Evolutionary conservation across 495 filamentous ascomycete species (phyloP), one percentile per base, ranked within the genome.

Genomic region (Parachaetomium inaequale): DNA sequence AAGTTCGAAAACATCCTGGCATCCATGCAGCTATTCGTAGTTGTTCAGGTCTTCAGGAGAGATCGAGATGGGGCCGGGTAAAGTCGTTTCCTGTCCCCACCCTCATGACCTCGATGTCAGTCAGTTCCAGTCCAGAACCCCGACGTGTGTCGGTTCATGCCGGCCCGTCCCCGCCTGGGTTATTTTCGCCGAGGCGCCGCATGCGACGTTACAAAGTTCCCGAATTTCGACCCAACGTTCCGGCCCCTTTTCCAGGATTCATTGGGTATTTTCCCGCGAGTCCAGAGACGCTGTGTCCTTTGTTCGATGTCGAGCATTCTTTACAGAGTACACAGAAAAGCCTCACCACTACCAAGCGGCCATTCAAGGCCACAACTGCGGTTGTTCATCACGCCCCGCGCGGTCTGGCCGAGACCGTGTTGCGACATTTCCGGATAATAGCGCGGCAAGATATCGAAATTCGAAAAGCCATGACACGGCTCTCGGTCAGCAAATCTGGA

Each of bases 121-220:
- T 15, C 14, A 40, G 10, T 12, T 40, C 12, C n/a, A n/a, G n/a
- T 40, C 36, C 42, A 4, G 42, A 46, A 17, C 42, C 19, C 42
- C 10, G 19, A 23, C 36, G 36, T 21, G 40, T 43, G 7, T 43
- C 45, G 45, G 45, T 15, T 26, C 45, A 2, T 49, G 8, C 45
- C 45, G 23, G 17, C 14, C 55, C 43, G 21, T 40, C 43, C 23
- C 32, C 45, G 32, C 21, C 19, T 6, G 6, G 11, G 32, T 21
- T 21, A 51, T 50, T 59, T 58, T 59, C 56, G 56, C 56, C 56
- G 45, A 59, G 23, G 21, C 56, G 56, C 56, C 56, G 45, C 45
- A 59, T 59, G 45, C 56, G 56, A 59, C 56, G 1, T 49, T 11
- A 10, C 8, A 58, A 47, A 29, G 38, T 52, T 31, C 47, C 47